Base-by-base conservation (phyloP, 371 early-diverging fungal genomes). In the Apophysomyces variabilis region DNA sequence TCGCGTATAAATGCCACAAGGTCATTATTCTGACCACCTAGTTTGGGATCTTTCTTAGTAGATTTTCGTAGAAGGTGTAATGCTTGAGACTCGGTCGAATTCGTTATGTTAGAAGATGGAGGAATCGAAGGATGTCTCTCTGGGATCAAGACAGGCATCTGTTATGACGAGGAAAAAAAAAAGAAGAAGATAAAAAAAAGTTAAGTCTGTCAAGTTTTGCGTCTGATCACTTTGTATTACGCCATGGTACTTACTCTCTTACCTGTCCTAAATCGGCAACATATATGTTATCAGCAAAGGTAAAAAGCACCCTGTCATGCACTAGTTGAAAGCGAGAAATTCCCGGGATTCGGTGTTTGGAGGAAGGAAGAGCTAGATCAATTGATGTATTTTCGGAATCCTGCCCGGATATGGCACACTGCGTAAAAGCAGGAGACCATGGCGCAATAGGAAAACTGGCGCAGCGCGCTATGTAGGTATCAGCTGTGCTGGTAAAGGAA, bases 1-100 rank as follows among this genome's bases (percentile, higher is more conserved):
- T 89, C 66, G 7, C 87, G 76, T 3, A 89, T 78, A 70, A 89
- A 92, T 1, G 90, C 79, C 14, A 90, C 74, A 7, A 85, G 73
- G 58, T 87, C 70, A 36, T 70, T 63, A 39, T 78, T 60, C 12
- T 67, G 47, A 7, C 89, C 88, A 16, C 90, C 90, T 11, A 92
- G 66, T 65, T 90, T 87, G 1, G 90, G 85, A 67, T 92, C 91
- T 5, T 66, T 43, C 56, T 83, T 74, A 12, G 66, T 18, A 7
- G 43, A 21, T 36, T 43, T 38, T 39, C 57, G 35, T 21, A 32
- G 8, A 12, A 16, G 21, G 7, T 50, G 21, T 16, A 21, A 9
- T 50, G 56, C 38, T 32, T 26, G 61, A n/a, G 56, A 57, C 38
- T 65, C 13, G 16, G 38, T 62, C 36, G 13, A 46, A 38, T 26